Base-by-base conservation (phyloP, 495 filamentous ascomycete species). In the Podospora australis region DNA sequence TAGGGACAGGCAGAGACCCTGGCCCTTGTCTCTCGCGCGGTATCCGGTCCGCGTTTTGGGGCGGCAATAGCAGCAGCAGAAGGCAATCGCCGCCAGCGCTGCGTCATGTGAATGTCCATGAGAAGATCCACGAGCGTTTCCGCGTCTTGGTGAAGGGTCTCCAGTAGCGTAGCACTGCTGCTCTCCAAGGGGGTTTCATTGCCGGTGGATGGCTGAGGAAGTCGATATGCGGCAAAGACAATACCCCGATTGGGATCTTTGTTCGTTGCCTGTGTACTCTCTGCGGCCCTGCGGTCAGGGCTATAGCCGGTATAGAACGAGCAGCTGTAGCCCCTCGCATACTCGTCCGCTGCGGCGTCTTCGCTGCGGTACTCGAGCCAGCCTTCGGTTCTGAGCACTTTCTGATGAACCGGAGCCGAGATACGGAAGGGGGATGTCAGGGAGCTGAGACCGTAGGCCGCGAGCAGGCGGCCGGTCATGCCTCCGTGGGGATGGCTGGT, bases 301-400 rank as follows among this genome's bases (percentile, higher is more conserved):
- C 23, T 55, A 26, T 65, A 30, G 9, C 59, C 64, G 4, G 60
- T 62, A 44, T 67, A 65, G 19, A 72, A 72, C 3, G 70, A 60
- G 43, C 63, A 65, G 32, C 58, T 66, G 53, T 69, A 72, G 0
- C 66, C 67, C 2, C 57, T 53, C 10, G 64, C 63, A n/a, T 63
- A 65, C 36, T 67, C 64, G 14, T 68, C 66, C 2, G 20, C 16
- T 4, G 46, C 32, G 5, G 54, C 55, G 19, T 55, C 50, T 6
- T 59, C 50, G 41, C 53, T 60, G 20, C 66, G 60, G 23, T 68
- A 69, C 39, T 71, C 67, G n/a, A 69, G 57, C 70, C 70, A 72
- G 29, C 59, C 59, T 9, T 59, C 39, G 13, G 56, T 52, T 17
- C 58, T 55, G 14, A 72, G 62, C 30, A 69, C 57, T 51, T 61